Evolutionary conservation across 768 basidiomycete species (phyloP).

Genomic region (Termitomyces sp.): DNA sequence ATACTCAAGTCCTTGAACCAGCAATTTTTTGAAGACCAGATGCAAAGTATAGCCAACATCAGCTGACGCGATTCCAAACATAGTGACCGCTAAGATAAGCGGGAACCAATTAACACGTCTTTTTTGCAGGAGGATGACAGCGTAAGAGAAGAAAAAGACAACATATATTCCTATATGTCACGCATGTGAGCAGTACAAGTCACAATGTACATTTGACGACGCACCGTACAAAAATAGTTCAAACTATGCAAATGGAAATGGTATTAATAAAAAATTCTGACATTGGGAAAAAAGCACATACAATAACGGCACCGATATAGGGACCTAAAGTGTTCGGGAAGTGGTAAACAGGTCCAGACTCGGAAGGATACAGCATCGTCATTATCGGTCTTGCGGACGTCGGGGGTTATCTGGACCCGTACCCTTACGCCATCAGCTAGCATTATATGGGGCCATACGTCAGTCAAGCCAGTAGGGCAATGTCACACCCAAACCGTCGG

Average conservation of each 20-base stretch:
- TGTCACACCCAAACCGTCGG: neutral
- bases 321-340: conserved; percentile 4
- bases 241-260: conserved; percentile 5
- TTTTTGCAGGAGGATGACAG: conserved; percentile 3
- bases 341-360: conserved; percentile 2
- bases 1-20: conserved; percentile 6
- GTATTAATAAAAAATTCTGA: neutral
- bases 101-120: neutral
- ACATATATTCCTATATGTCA: conserved; percentile 11
- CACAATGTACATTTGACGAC: neutral
- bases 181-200: neutral
- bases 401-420: neutral
- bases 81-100: neutral
- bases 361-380: conserved; percentile 6
- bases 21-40: conserved; percentile 8
- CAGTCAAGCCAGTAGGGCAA: neutral
- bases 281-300: neutral
- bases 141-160: conserved; percentile 5
- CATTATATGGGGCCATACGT: neutral
- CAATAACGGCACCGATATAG: conserved; percentile 8
- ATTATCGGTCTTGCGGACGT: neutral
- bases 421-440: neutral
- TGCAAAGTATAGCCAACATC: conserved; percentile 12
- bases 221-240: conserved; percentile 15
- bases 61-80: conserved; percentile 14